A percentile compares a stretch with the other conserved stretches of the same genome.
phyloP scores from a whole-genome alignment of 176 grass and related monocot species.

The Oryza glumipatula region DNA sequence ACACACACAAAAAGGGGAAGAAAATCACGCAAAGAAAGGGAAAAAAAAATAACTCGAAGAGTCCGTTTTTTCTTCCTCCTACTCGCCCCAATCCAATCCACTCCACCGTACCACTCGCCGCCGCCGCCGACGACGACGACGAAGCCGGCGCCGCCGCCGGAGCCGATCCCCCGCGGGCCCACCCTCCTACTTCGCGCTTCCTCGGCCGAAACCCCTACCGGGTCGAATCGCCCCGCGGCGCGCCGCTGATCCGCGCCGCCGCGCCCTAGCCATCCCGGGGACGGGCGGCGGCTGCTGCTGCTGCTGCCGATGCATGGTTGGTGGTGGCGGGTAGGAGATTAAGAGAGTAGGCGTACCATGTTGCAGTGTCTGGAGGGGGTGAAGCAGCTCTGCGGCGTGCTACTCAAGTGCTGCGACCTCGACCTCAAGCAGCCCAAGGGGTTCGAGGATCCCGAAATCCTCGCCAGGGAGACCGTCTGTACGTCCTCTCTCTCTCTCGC shows the following conservation, averaged over 20 bases:
- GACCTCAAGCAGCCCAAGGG: constrained; percentile 75
- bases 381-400: constrained; percentile 57
- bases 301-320: not conserved
- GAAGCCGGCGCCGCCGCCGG: not conserved
- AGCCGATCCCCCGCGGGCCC: not conserved
- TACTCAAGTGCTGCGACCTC: constrained; percentile 73
- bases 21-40: not conserved
- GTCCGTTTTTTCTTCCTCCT: not conserved
- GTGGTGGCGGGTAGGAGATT: not conserved
- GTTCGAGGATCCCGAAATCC: constrained; percentile 70
- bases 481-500: constrained; percentile 13
- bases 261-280: not conserved
- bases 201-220: not conserved
- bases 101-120: not conserved
- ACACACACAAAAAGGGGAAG: not conserved
- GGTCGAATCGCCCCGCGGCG: not conserved
- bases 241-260: constrained; percentile 9
- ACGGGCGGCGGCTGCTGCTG: not conserved
- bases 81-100: constrained; percentile 25
- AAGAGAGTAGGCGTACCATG: constrained; percentile 52
- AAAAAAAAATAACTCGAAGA: not conserved
- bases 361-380: constrained; percentile 82
- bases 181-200: not conserved
- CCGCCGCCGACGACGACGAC: not conserved
- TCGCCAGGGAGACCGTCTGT: constrained; percentile 93